These are phyloP conservation scores for Coniochaeta hoffmannii DNA, from an alignment of 2,329 filamentous ascomycete species.

Conservation along the genomic window DNA sequence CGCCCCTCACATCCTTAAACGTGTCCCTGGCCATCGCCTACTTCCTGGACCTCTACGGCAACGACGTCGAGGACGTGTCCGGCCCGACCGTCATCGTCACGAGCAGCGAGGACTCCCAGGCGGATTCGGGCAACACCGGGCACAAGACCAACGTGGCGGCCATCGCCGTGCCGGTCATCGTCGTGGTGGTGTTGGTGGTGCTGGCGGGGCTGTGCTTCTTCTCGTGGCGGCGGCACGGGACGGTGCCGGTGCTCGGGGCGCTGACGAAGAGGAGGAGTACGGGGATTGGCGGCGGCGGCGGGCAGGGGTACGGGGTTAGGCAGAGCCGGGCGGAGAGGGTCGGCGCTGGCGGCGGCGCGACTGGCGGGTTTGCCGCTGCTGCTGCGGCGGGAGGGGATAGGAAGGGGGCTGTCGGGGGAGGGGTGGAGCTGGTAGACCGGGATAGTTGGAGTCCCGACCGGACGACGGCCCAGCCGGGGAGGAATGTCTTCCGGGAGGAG, in stretches of 20 bases:
- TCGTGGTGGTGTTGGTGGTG: conserved; percentile 14
- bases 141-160: conserved; percentile 10
- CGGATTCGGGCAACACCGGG: background rate
- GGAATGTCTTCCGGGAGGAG: conserved; percentile 30
- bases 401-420: conserved; percentile 6
- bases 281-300: background rate
- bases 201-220: conserved; percentile 15
- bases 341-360: conserved; percentile 7
- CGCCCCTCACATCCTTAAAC: conserved; percentile 5
- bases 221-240: conserved; percentile 17
- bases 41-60: conserved; percentile 10
- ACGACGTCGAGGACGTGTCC: conserved; percentile 7
- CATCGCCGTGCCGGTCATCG: conserved; percentile 21
- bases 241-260: conserved; percentile 13
- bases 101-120: background rate
- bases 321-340: conserved; percentile 16
- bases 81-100: conserved; percentile 21
- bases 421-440: conserved; percentile 22
- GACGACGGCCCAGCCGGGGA: no score
- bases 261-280: conserved; percentile 7
- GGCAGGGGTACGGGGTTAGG: conserved; percentile 19
- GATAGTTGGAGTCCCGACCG: conserved; percentile 21
- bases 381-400: conserved; percentile 2
- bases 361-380: no score
- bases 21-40: conserved; percentile 16